Evolutionary conservation across 192 early-diverging fungal genomes (phyloP), one percentile per base, ranked within the genome.

Genomic region (Coemansia sp.): DNA sequence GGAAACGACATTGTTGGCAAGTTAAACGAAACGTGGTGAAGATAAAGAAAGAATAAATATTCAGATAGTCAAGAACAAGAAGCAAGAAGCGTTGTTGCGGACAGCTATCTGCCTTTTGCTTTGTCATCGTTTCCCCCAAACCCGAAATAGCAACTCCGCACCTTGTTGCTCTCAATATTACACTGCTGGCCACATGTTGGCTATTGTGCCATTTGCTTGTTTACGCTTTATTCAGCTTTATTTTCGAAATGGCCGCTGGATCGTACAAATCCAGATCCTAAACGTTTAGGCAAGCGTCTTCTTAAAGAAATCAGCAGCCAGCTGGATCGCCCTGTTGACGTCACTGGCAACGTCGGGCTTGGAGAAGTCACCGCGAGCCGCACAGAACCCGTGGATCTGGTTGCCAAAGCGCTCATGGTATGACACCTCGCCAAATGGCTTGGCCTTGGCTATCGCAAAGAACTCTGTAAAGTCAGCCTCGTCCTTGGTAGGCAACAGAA

Each of bases 401-500:
- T 84, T 76, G 62, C 86, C 84, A 67, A 88, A 90, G 21, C 86
- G 83, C 44, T 81, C 70, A 57, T 85, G 73, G 26, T 77, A 34
- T 38, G 85, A 86, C 70, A 78, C 63, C 34, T 66, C 65, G 49
- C 72, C 75, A 55, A 88, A 86, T n/a, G 77, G 68, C 77, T 86
- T 89, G 44, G 69, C 68, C 57, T 67, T 62, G 14, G 86, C 57
- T 18, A 33, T 61, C 12, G 39, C 75, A 68, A 83, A 74, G 51
- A 51, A 67, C 6, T 24, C 53, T 8, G 67, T 59, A 34, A 61
- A 83, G 56, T 77, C 72, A 8, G 68, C 51, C 69, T 93, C 91
- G 67, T 92, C 85, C 75, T 91, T 88, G 71, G 78, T 85, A 11
- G 89, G 84, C 65, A 91, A 62, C 18, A 83, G 59, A 53, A 89